Conservation (phyloP, 495 filamentous ascomycete genomes). For the Neurospora sp. region DNA sequence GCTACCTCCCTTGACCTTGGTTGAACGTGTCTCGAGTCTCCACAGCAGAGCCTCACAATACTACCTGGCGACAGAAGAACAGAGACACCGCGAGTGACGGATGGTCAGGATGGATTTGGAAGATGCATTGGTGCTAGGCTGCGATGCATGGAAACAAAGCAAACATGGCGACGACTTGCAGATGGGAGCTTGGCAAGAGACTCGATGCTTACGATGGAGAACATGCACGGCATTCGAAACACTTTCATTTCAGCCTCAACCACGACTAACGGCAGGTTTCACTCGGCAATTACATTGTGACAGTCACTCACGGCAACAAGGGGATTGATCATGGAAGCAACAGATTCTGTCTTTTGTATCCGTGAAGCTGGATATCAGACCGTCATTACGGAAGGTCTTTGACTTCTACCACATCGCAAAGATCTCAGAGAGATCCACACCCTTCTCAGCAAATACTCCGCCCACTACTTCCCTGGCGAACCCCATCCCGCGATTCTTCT, state of each 20-base stretch:
- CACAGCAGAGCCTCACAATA: background rate
- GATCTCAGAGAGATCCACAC: background rate
- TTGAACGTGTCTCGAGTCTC: background rate
- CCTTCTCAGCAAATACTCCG: background rate
- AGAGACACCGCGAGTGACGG: background rate
- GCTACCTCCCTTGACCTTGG: background rate
- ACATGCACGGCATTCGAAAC: background rate
- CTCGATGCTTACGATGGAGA: background rate
- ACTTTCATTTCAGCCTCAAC: background rate
- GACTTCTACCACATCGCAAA: background rate
- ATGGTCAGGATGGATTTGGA: background rate
- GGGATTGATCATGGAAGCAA: background rate
- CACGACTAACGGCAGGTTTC: background rate
- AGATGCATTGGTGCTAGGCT: background rate
- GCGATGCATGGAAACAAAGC: background rate
- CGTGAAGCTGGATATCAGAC: background rate
- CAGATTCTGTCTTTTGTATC: background rate
- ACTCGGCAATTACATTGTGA: background rate
- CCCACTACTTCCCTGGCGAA: no score
- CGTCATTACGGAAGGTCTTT: background rate
- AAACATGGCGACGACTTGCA: background rate
- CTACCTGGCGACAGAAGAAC: background rate
- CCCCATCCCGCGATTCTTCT: background rate
- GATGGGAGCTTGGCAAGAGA: background rate
- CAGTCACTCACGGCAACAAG: background rate